Evolutionary conservation across 2,329 filamentous ascomycete genomes (phyloP).

Genomic region (Fusarium coffeatum): DNA sequence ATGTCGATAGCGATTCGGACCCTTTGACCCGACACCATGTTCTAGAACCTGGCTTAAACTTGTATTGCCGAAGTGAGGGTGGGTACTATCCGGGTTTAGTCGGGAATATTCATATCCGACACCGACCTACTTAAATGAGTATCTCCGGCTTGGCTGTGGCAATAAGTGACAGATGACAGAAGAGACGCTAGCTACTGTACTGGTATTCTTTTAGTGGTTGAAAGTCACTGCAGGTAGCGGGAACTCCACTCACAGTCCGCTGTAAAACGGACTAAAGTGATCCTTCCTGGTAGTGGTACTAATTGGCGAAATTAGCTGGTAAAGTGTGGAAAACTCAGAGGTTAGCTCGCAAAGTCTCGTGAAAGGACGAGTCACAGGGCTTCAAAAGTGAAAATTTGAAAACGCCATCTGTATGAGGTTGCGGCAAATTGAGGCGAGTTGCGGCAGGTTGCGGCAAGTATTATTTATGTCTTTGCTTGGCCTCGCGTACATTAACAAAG

Average conservation of each 20-base stretch:
- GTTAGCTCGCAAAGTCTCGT: not conserved
- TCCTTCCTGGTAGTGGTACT: not conserved
- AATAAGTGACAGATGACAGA: not conserved
- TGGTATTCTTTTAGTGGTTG: not conserved
- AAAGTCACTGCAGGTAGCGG: not conserved
- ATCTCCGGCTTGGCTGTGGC: not conserved
- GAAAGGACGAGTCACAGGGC: fast-evolving
- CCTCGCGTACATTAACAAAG: too few relatives aligned
- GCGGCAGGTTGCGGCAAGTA: too few relatives aligned
- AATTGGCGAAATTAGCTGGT: not conserved
- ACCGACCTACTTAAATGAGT: not conserved
- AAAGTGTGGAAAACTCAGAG: not conserved
- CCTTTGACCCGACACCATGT: not conserved
- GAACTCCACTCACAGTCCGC: not conserved
- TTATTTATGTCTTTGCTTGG: too few relatives aligned
- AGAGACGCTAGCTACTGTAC: not conserved
- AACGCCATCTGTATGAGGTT: not conserved
- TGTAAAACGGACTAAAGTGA: not conserved
- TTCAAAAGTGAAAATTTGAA: not conserved
- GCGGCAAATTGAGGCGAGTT: too few relatives aligned
- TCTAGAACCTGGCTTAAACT: not conserved
- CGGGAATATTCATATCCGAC: not conserved
- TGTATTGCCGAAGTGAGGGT: not conserved
- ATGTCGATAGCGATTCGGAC: not conserved
- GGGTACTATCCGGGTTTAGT: not conserved